Conservation (phyloP, 1,284 basidiomycete genomes). For the Heterobasidion parviporum region DNA sequence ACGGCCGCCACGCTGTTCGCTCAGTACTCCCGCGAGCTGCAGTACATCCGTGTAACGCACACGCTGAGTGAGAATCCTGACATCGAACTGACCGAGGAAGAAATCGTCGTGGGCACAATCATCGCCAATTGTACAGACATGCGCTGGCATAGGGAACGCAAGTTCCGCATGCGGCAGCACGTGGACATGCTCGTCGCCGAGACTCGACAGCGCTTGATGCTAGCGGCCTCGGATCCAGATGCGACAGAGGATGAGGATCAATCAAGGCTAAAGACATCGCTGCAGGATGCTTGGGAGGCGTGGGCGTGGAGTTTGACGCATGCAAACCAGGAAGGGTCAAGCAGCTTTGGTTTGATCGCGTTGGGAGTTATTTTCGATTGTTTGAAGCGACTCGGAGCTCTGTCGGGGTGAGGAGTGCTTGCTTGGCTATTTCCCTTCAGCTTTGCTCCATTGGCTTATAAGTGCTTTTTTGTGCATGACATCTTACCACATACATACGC, state of each 20-base stretch:
- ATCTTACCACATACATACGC: too few relatives aligned
- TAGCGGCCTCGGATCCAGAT: conserved; percentile 17
- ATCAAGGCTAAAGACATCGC: conserved; percentile 29
- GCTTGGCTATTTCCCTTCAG: too few relatives aligned
- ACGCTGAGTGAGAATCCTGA: conserved; percentile 52
- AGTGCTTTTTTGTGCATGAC: too few relatives aligned
- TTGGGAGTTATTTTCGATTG: not conserved
- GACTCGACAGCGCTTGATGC: conserved; percentile 33
- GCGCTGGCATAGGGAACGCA: conserved; percentile 50
- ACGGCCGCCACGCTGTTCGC: conserved; percentile 3
- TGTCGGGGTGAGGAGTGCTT: not conserved
- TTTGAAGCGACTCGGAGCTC: not conserved
- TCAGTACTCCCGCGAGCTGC: conserved; percentile 54
- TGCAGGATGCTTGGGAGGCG: conserved; percentile 52
- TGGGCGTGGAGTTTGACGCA: conserved; percentile 46
- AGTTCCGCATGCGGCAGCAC: conserved; percentile 56
- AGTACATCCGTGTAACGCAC: conserved; percentile 63
- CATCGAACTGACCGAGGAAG: conserved; percentile 55
- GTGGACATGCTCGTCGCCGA: conserved; percentile 45
- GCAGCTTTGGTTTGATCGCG: not conserved
- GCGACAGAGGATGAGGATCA: conserved; percentile 18
- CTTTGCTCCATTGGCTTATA: too few relatives aligned
- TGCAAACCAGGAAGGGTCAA: conserved; percentile 33
- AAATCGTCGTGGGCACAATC: conserved; percentile 67
- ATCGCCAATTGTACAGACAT: conserved; percentile 50